phyloP scores from a whole-genome alignment of 768 basidiomycete genomes.

The Kwoniella sp. region DNA sequence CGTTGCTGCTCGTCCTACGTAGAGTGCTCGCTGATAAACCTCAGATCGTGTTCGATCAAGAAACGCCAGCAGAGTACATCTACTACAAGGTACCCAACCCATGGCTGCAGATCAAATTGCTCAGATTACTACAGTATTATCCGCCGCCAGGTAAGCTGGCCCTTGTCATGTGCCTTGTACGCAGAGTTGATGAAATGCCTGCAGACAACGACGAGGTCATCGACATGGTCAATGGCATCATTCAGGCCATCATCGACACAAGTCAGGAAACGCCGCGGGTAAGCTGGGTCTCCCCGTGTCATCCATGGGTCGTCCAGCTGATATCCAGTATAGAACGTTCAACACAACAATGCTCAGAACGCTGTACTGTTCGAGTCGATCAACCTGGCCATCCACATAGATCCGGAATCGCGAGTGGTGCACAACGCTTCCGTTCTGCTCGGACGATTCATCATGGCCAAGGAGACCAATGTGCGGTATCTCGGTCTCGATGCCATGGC shows the following conservation, averaged over 20 bases:
- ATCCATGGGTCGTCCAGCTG: background rate
- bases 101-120: slow-evolving; percentile 93
- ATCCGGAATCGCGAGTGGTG: slow-evolving; percentile 83
- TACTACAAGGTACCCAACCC: slow-evolving; percentile 98
- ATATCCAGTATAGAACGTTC: slow-evolving; percentile 63
- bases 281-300: background rate
- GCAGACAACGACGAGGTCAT: slow-evolving; percentile 79
- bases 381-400: slow-evolving; percentile 88
- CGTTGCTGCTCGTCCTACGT: too few species aligned
- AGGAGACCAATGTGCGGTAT: slow-evolving; percentile 97
- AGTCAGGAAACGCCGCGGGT: slow-evolving; percentile 68
- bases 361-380: slow-evolving; percentile 98
- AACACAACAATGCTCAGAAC: slow-evolving; percentile 98
- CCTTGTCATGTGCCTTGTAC: background rate
- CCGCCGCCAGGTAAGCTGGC: slow-evolving; percentile 73
- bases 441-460: slow-evolving; percentile 92
- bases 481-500: slow-evolving; percentile 97
- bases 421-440: slow-evolving; percentile 81
- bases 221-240: slow-evolving; percentile 69
- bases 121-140: slow-evolving; percentile 90
- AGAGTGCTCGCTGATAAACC: background rate
- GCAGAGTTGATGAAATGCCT: background rate
- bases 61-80: slow-evolving; percentile 81
- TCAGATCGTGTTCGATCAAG: slow-evolving; percentile 79
- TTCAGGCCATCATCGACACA: slow-evolving; percentile 86